Base-by-base conservation (phyloP, 2,329 filamentous ascomycete species). In the Pyrenochaeta sp. region DNA sequence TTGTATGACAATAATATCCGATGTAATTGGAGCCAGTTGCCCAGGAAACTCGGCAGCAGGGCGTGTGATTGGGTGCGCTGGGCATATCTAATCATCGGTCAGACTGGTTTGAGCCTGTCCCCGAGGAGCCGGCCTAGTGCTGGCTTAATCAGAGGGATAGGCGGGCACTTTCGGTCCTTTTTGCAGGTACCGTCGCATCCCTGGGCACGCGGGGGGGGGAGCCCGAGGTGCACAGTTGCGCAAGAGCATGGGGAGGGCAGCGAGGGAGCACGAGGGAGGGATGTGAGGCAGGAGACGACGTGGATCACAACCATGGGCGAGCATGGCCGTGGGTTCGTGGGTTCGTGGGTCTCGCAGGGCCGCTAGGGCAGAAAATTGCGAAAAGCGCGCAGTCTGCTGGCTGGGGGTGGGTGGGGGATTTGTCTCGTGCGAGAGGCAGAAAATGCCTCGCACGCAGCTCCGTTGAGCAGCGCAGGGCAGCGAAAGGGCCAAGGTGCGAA, bases 291-390 rank as follows among this genome's bases (percentile, higher is more conserved):
- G 40, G 21, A 29, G 23, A 23, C 29, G 23, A 23, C 40, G 17
- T 23, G 40, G 40, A 42, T 20, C 27, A 39, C 41, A 47, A 23
- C 31, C 23, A 33, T 47, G 39, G 47, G 20, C 18, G 46, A 35
- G n/a, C n/a, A n/a, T n/a, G n/a, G n/a, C n/a, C n/a, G n/a, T n/a
- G n/a, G 40, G 49, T 17, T 50, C 14, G 33, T 17, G 35, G 39
- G 18, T 27, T 49, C 56, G 59, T 60, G 59, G 56, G 59, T 55
- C 59, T 46, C 44, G 47, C 2, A 55, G 47, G 44, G 47, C 51
- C 45, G 55, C 55, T 58, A 58, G 55, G 49, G 18, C 17, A 55
- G 56, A 59, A 62, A 60, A 60, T 60, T 62, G 59, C 50, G 53
- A 56, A 56, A 59, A 60, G 46, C 45, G 49, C 47, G 51, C 54